Evolutionary conservation across 495 filamentous ascomycete species (phyloP), one percentile per base, ranked within the genome.

Genomic region (Penicillium pancosmium): DNA sequence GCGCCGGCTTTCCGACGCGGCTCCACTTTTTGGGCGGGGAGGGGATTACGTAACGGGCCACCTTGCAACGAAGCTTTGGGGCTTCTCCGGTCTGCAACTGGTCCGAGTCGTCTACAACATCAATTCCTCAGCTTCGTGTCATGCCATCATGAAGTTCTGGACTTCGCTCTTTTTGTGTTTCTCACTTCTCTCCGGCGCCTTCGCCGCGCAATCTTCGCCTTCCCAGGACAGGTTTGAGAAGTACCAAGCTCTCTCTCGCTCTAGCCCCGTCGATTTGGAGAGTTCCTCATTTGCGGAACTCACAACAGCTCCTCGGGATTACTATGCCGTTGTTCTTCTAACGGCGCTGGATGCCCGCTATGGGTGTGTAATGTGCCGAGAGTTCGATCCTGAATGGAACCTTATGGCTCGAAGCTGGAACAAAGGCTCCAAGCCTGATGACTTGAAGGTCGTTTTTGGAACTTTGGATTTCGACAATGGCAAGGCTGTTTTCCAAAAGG

Each of bases 371-470:
- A 80, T 97, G 48, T 99, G 94, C 71, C 83, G 85, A 36, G 90
- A 95, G 54, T 97, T 98, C 74, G 87, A 94, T 68, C 89, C 94
- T 1, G 95, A 99, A 75, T 99, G 92, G 88, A 90, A 96, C 23
- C 71, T 99, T 21, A 82, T 99, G 34, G 82, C 84, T 15, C 89
- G 84, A 68, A 95, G 91, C 78, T 99, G 94, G 94, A 81, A 80
- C 58, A 89, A 86, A 68, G 91, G 89, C 3, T 86, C 92, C 71
- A 90, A 88, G 75, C 72, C 79, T 34, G 88, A 84, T 41, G 87
- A 87, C 27, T 84, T 90, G 38, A 80, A 89, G 54, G 62, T 96
- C 54, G 67, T 97, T 50, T 96, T 91, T 76, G 90, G 85, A 33
- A 95, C 92, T 13, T 78, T 98, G 60, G 94, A 99, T 65, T 99